Percentiles rank a stretch among this genome's conserved stretches.
These are phyloP conservation scores for Thelonectria rubi DNA, from an alignment of 2,329 filamentous ascomycete genomes.

Conservation along the genomic window DNA sequence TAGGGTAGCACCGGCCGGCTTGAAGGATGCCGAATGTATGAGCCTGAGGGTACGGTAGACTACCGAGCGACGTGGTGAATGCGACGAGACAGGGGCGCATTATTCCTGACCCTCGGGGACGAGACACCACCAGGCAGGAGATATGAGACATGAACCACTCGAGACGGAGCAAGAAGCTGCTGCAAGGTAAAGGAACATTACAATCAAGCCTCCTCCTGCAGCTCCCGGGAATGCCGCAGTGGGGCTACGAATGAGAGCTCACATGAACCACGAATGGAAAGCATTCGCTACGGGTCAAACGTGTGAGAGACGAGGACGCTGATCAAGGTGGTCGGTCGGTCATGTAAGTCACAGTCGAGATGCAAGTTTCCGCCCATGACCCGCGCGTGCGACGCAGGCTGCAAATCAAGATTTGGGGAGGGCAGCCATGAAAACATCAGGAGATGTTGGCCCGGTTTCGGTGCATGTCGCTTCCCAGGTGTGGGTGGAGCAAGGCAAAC, in stretches of 20 bases:
- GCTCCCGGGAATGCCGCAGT: not conserved
- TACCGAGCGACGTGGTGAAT: not conserved
- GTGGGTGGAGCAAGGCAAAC: constrained; percentile 30
- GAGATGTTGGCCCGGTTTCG: constrained; percentile 34
- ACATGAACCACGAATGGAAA: constrained; percentile 6
- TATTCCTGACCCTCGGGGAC: no score
- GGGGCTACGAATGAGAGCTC: constrained; percentile 6
- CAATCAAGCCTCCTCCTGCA: constrained; percentile 7
- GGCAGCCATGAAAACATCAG: constrained; percentile 23
- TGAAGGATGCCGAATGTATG: not conserved
- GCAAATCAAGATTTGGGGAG: constrained; percentile 15
- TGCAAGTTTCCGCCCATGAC: not conserved
- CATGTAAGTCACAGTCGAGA: not conserved
- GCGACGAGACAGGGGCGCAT: constrained; percentile 9
- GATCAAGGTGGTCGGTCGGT: not conserved
- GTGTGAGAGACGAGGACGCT: not conserved
- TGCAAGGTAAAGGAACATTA: constrained; percentile 21
- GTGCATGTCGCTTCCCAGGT: constrained; percentile 26
- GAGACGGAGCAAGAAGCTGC: constrained; percentile 4
- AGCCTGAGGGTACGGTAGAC: not conserved
- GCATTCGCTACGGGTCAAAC: not conserved
- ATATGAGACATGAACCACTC: constrained; percentile 24
- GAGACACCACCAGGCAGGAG: no score
- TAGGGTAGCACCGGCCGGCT: constrained; percentile 2
- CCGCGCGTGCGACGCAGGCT: not conserved